Conservation (phyloP, 805 yeast genomes). For the Suhomyces sp. region DNA sequence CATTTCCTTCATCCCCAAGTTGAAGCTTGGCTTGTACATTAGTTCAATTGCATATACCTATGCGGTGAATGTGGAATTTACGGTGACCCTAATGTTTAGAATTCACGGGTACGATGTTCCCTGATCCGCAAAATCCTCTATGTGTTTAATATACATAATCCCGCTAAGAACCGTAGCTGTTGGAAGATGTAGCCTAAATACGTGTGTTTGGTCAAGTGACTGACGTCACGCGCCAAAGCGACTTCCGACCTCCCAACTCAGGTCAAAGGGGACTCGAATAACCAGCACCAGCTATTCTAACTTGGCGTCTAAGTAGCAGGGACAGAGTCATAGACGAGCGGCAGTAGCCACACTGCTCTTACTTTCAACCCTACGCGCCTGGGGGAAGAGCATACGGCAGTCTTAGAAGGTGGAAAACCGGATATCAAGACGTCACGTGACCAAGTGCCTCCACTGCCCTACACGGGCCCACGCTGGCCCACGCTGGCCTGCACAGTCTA, state of each 20-base stretch:
- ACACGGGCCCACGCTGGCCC: too few relatives aligned
- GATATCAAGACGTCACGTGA: not conserved
- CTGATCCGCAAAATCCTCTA: not conserved
- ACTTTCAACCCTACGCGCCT: too few relatives aligned
- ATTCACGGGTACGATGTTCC: conserved; percentile 11
- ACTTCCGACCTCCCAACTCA: not conserved
- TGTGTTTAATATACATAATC: not conserved
- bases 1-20: not conserved
- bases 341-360: not conserved
- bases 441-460: too few relatives aligned
- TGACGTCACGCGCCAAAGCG: not conserved
- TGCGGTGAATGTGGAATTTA: not conserved
- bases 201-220: too few relatives aligned
- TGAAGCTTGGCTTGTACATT: conserved; percentile 6
- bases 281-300: not conserved
- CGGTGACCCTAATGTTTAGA: not conserved
- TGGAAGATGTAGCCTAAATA: too few relatives aligned
- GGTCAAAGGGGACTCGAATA: not conserved
- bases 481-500: too few relatives aligned
- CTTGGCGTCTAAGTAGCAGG: too few relatives aligned
- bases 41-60: conserved; percentile 9
- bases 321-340: not conserved
- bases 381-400: not conserved
- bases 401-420: not conserved
- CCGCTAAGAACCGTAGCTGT: too few relatives aligned